These are phyloP conservation scores for Talaromyces trachyspermus DNA, from an alignment of 495 filamentous ascomycete species.

Conservation along the genomic window DNA sequence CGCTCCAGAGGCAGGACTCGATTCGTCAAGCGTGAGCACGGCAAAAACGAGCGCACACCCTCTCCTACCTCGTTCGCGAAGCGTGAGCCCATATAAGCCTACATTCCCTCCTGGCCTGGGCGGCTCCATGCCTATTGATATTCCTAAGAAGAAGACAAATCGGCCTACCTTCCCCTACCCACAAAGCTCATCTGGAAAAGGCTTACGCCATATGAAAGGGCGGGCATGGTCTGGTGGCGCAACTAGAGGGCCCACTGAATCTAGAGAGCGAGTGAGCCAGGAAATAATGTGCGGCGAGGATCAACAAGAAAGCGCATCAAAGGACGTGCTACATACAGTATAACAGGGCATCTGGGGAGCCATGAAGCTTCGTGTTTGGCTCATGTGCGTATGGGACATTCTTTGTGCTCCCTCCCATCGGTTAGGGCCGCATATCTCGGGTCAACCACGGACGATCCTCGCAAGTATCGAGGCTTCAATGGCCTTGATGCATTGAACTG, in stretches of 20 bases:
- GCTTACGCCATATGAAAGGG: slow-evolving; percentile 7
- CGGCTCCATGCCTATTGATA: neutral
- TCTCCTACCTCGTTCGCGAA: neutral
- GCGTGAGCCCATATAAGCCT: neutral
- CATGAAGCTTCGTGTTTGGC: too few species aligned
- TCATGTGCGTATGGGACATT: neutral
- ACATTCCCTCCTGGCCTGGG: neutral
- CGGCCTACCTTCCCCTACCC: slow-evolving; percentile 4
- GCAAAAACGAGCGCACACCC: too few species aligned
- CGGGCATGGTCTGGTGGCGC: slow-evolving; percentile 8
- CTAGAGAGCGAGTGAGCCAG: neutral
- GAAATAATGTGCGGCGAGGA: neutral
- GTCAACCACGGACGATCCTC: too few species aligned
- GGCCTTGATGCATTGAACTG: too few species aligned
- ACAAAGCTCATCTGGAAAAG: slow-evolving; percentile 5
- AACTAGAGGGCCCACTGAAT: neutral
- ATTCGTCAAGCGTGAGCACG: neutral
- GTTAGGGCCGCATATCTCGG: too few species aligned
- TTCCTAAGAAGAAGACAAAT: neutral
- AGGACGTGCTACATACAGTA: too few species aligned
- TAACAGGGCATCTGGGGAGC: too few species aligned
- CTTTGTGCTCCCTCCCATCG: too few species aligned
- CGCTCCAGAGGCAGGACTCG: neutral
- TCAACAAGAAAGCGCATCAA: neutral
- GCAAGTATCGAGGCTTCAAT: too few species aligned